Evolutionary conservation across 225 moss, liverwort and hornwort genomes (phyloP), one percentile per base, ranked within the genome.

Genomic region (Physcomitrium patens): DNA sequence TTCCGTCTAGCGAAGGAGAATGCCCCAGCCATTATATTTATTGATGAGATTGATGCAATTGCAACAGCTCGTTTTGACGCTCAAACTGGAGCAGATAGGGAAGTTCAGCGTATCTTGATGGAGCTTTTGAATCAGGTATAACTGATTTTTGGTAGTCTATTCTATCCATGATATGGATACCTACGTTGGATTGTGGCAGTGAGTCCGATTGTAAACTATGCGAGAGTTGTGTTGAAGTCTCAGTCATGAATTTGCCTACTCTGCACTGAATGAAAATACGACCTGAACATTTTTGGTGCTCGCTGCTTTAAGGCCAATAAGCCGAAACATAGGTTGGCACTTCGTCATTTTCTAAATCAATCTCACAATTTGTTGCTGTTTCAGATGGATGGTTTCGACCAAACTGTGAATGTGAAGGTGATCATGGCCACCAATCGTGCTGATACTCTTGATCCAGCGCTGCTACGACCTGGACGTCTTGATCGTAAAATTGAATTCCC

Each of bases 331-430:
- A 37, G 1, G 31, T 37, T 37, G 31, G 31, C 2, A 37, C 7
- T 1, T 37, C 31, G 31, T 37, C 5, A 37, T 37, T 37, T 37
- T 37, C 31, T 37, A 37, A 37, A 37, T 37, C 31, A 37, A 37
- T 37, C 4, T 37, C 31, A 37, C 31, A 37, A 37, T 37, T 26
- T 15, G 18, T 60, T 7, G 0, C 28, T 12, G 24, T 60, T 73
- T 74, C 90, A 90, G 90, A 90, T 90, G 90, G 90, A 90, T 75
- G 90, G 87, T 57, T 90, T 90, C 64, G 90, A 90, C 77, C 90
- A 90, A 67, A 90, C 87, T 26, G 87, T 87, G 23, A 90, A 90
- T 64, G 90, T 90, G 19, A 90, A 90, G 76, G 91, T 91, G 50
- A 91, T 86, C 46, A 86, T 89, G 91, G 89, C 89, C 58, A 91